Evolutionary conservation across 345 rosid genomes (phyloP), one percentile per base, ranked within the genome.

Genomic region (Linum usitatissimum): DNA sequence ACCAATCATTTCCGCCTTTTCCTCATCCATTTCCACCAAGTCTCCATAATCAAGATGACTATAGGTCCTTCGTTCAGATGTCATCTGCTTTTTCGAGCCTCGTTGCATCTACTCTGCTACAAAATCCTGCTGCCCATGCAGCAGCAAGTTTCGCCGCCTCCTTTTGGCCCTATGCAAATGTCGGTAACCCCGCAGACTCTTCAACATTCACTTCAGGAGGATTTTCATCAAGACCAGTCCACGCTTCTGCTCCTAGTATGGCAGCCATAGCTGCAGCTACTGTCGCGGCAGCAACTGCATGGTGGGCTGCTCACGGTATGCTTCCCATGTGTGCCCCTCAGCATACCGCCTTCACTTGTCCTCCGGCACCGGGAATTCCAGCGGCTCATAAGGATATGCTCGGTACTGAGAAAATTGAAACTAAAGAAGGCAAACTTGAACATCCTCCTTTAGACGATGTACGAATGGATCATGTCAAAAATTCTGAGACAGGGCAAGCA

Each of bases 251-350:
- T 64, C 81, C 94, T 18, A 74, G 82, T 76, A 69, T 82, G 82
- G 81, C 88, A 60, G 86, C 88, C 57, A 75, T 91, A 71, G 95
- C 86, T 57, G 92, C 87, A 69, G 87, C 98, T 60, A 91, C 92
- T 53, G 92, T 91, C 57, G 90, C 95, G 55, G 98, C 98, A 72
- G 98, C 98, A 67, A 81, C 87, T 71, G 95, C 98, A 36, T 91
- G 98, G 98, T 91, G 98, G 98, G 87, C 92, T 23, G 90, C 98
- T 60, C 90, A 91, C 62, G 98, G 96, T 36, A 62, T 91, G 68
- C 80, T 88, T 71, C 94, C 95, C 55, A 36, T 84, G 23, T 88
- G 96, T 75, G 72, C 94, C 69, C 85, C 94, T 74, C 73, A 75
- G 65, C 83, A 76, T 56, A 59, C 86, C 54, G 79, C 80, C 67